These are phyloP conservation scores for Conticribra weissflogii DNA, from an alignment of 108 stramenopile genomes.

Conservation along the genomic window DNA sequence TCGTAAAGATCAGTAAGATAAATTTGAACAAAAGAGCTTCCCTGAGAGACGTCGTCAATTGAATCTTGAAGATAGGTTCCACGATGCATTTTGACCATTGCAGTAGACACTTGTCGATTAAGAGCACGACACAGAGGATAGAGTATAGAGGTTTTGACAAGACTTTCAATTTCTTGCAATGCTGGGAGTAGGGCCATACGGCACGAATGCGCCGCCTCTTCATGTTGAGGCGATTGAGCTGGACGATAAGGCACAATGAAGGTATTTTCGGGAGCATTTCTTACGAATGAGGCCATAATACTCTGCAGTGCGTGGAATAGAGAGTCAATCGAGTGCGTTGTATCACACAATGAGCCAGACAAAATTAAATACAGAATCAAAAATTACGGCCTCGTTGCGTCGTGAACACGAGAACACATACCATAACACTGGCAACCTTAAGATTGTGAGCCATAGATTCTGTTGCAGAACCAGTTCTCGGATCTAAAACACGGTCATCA, in stretches of 20 bases:
- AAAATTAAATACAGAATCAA: too few relatives aligned
- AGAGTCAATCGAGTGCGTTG: slow-evolving; percentile 27
- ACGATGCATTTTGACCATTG: slow-evolving; percentile 79
- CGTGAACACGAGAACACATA: slow-evolving; percentile 10
- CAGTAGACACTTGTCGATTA: slow-evolving; percentile 60
- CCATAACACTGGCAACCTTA: slow-evolving; percentile 75
- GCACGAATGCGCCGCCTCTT: slow-evolving; percentile 81
- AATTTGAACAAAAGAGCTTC: slow-evolving; percentile 73
- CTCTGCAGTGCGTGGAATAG: slow-evolving; percentile 11
- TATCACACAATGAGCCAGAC: slow-evolving; percentile 25
- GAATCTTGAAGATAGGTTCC: slow-evolving; percentile 63
- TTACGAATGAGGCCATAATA: slow-evolving; percentile 52
- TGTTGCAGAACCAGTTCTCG: slow-evolving; percentile 54
- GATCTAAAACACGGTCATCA: slow-evolving; percentile 57
- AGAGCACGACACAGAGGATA: slow-evolving; percentile 72
- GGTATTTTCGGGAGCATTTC: slow-evolving; percentile 74
- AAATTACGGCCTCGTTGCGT: too few relatives aligned
- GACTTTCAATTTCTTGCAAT: slow-evolving; percentile 71
- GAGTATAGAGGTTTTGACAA: slow-evolving; percentile 64
- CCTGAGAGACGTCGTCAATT: slow-evolving; percentile 28
- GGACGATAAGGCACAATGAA: slow-evolving; percentile 87
- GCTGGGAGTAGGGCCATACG: slow-evolving; percentile 68
- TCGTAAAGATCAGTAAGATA: slow-evolving; percentile 67
- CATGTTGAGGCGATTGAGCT: slow-evolving; percentile 73
- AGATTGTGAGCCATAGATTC: slow-evolving; percentile 79